Evolutionary conservation across 192 early-diverging fungal genomes (phyloP), one percentile per base, ranked within the genome.

Genomic region (Coemansia sp.): DNA sequence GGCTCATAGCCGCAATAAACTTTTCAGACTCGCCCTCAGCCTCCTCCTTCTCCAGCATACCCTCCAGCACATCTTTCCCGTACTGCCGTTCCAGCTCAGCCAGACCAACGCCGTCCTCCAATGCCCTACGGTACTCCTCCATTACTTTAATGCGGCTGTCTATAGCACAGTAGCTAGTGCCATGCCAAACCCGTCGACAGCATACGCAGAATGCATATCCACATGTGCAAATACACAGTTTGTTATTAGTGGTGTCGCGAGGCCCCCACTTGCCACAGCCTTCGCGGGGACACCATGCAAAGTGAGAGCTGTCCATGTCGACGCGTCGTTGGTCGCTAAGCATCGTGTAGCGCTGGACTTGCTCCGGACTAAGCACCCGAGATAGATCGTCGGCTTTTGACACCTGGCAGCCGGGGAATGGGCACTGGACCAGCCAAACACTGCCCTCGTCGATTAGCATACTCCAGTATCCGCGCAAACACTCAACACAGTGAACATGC

Each of bases 121-220:
- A 16, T 5, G 64, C 72, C 38, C 10, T 13, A 12, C 60, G 50
- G 47, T 76, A 76, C 39, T 61, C 20, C 18, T 62, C 41, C 33
- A 70, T 16, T 16, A 76, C 61, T 5, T 10, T 16, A 27, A 52
- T 18, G 6, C 24, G 13, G 39, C 62, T 70, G 7, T 43, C 57
- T 2, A 76, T 52, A 5, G 62, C 64, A 39, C 74, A 76, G 31
- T 46, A 65, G 58, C 64, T 76, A 5, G 39, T 47, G 18, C 74
- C 74, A 39, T 76, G 74, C 74, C 74, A 76, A 3, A 64, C 63
- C 3, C 74, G 64, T 29, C 69, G 20, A 31, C 74, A 76, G 24
- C 69, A 31, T 8, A 61, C 33, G 60, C 74, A 76, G 47, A 76
- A 76, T 12, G 64, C 68, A 27, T 65, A 76, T 18, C 66, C 68